Conservation (phyloP, 306 rosid species). For the Senna tora region DNA sequence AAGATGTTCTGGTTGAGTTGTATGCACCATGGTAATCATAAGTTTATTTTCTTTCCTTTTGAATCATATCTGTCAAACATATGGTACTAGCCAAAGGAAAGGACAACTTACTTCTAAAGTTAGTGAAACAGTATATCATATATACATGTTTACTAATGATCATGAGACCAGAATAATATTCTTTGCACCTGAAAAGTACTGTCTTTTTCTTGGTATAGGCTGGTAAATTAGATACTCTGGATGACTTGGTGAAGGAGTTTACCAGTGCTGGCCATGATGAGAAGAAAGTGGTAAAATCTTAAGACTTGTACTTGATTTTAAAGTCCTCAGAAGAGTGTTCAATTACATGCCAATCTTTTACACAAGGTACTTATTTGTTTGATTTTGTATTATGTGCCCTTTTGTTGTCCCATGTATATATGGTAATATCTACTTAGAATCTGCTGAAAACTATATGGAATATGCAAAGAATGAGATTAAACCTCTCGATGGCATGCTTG, state of each 20-base stretch:
- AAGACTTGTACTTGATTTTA: too few relatives aligned
- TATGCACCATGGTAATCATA: not conserved
- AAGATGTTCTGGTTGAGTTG: not conserved
- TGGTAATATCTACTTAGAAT: too few relatives aligned
- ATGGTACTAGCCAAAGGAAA: not conserved
- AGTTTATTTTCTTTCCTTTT: not conserved
- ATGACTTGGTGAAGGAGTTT: not conserved
- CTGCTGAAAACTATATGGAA: too few relatives aligned
- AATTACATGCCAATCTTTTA: too few relatives aligned
- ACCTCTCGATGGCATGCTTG: too few relatives aligned
- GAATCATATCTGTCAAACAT: not conserved
- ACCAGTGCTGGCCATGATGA: not conserved
- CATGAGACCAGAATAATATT: not conserved
- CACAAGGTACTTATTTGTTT: too few relatives aligned
- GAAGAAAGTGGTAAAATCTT: too few relatives aligned
- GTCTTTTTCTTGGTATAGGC: slow-evolving; percentile 57
- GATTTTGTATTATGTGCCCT: too few relatives aligned
- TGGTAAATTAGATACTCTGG: slow-evolving; percentile 57
- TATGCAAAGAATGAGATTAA: too few relatives aligned
- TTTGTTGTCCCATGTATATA: too few relatives aligned
- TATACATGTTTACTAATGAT: not conserved
- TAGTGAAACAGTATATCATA: not conserved
- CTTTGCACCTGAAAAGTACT: not conserved
- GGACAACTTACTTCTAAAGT: not conserved
- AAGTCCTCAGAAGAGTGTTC: too few relatives aligned